Conservation (phyloP, 768 basidiomycete species). For the Psilocybe cyanescens region DNA sequence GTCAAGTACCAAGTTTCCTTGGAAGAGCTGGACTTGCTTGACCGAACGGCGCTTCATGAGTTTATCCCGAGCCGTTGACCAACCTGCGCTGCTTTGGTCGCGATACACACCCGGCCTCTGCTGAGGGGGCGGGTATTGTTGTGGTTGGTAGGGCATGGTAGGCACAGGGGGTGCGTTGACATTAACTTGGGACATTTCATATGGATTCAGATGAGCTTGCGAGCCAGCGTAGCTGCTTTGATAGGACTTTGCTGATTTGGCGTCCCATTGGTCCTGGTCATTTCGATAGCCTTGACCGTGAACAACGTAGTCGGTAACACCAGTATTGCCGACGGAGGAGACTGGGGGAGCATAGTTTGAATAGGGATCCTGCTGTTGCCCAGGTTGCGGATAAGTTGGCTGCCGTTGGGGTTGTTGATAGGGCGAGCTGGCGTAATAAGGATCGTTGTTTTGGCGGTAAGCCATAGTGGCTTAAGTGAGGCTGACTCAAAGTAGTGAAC, state of each 20-base stretch:
- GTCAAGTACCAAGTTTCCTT: slow-evolving; percentile 87
- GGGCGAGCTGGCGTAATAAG: slow-evolving; percentile 40
- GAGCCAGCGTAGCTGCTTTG: slow-evolving; percentile 71
- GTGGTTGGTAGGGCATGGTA: slow-evolving; percentile 49
- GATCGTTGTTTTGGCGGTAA: slow-evolving; percentile 57
- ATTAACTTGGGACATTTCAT: slow-evolving; percentile 59
- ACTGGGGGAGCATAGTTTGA: slow-evolving; percentile 19
- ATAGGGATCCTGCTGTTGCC: slow-evolving; percentile 19
- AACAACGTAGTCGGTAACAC: slow-evolving; percentile 39
- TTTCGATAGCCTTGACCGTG: slow-evolving; percentile 38
- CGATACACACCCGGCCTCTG: slow-evolving; percentile 51
- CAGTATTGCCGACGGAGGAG: slow-evolving; percentile 26
- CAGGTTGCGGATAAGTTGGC: slow-evolving; percentile 20
- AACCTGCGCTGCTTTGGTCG: slow-evolving; percentile 55
- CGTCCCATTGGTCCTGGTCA: slow-evolving; percentile 56
- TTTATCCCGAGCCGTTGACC: slow-evolving; percentile 72
- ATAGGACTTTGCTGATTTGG: slow-evolving; percentile 61
- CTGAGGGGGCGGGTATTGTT: slow-evolving; percentile 66
- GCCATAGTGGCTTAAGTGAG: slow-evolving; percentile 44
- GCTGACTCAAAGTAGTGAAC: slow-evolving; percentile 9
- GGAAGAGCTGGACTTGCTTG: slow-evolving; percentile 76
- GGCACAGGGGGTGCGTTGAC: slow-evolving; percentile 55
- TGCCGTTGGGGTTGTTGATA: slow-evolving; percentile 31
- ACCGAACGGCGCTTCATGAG: slow-evolving; percentile 82
- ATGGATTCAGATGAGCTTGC: slow-evolving; percentile 71